A percentile compares a stretch with the other conserved stretches of the same genome.
Conservation (phyloP, 441 rosid genomes). For the Manihot esculenta region DNA sequence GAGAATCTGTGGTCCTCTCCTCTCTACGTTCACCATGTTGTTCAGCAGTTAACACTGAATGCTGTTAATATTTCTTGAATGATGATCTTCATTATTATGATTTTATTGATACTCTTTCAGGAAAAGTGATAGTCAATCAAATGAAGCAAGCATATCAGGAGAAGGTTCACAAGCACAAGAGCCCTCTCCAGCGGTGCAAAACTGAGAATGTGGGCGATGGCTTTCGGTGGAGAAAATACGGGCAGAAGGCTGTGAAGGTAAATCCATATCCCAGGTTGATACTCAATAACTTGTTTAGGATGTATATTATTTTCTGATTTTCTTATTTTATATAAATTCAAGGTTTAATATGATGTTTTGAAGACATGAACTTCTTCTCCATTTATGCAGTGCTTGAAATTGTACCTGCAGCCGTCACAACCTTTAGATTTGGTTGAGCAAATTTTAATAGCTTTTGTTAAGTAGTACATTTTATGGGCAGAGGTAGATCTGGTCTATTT, state of each 20-base stretch:
- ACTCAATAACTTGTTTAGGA: not conserved
- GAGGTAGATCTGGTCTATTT: too few relatives aligned
- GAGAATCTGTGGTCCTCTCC: not conserved
- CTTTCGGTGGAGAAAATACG: constrained; percentile 97
- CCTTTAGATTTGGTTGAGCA: not conserved
- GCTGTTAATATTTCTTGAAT: not conserved
- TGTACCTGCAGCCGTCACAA: not conserved
- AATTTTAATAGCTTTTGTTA: too few relatives aligned
- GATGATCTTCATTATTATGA: not conserved
- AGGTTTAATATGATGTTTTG: constrained; percentile 3
- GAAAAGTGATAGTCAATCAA: constrained; percentile 56
- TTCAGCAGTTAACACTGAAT: not conserved
- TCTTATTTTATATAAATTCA: not conserved
- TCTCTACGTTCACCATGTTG: not conserved
- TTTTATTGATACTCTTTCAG: constrained; percentile 25
- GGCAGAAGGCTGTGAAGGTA: constrained; percentile 93
- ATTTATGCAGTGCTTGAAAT: not conserved
- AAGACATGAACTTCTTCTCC: not conserved
- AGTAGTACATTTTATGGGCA: too few relatives aligned
- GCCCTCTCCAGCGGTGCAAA: constrained; percentile 39
- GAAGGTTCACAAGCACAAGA: constrained; percentile 35
- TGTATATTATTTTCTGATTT: not conserved
- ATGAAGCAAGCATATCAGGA: constrained; percentile 45
- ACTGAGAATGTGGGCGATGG: constrained; percentile 81
- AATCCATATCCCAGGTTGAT: constrained; percentile 80